Conservation (phyloP, 139 green algal genomes). For the Chlorella vulgaris region DNA sequence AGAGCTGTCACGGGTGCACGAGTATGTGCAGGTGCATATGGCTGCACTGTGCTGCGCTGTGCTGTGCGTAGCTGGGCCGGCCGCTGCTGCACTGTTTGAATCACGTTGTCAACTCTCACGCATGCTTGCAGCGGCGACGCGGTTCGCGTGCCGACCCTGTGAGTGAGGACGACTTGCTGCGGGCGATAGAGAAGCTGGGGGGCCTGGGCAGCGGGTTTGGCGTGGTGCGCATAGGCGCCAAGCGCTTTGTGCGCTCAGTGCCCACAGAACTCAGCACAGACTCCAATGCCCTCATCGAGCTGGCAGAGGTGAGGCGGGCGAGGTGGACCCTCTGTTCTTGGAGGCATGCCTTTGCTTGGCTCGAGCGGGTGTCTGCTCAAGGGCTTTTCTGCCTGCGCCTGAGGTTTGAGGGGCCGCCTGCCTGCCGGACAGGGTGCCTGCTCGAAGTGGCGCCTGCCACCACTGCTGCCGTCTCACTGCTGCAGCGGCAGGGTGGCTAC, state of each 20-base stretch:
- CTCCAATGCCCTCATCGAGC: slow-evolving; percentile 72
- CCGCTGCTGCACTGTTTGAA: too few species aligned
- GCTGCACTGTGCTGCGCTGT: neutral
- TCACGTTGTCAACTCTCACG: neutral
- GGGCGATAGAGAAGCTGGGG: slow-evolving; percentile 82
- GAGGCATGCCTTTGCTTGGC: too few species aligned
- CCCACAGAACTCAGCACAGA: slow-evolving; percentile 88
- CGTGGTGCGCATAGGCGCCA: slow-evolving; percentile 66
- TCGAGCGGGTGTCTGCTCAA: too few species aligned
- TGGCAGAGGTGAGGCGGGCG: slow-evolving; percentile 56
- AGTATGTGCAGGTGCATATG: slow-evolving; percentile 40
- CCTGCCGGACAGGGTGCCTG: too few species aligned
- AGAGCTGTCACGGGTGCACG: slow-evolving; percentile 67
- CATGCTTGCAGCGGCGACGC: slow-evolving; percentile 44
- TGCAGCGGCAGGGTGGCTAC: slow-evolving; percentile 6
- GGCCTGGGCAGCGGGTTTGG: slow-evolving; percentile 78
- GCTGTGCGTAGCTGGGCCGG: neutral
- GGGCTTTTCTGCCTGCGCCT: too few species aligned
- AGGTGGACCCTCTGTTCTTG: too few species aligned
- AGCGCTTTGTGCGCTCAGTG: slow-evolving; percentile 73
- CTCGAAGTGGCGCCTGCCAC: too few species aligned
- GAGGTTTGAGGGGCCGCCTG: too few species aligned
- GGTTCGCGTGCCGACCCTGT: slow-evolving; percentile 62
- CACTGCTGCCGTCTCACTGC: neutral
- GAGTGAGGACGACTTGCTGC: slow-evolving; percentile 75